Evolutionary conservation across 306 rosid species (phyloP).

Genomic region (Lablab purpureus): DNA sequence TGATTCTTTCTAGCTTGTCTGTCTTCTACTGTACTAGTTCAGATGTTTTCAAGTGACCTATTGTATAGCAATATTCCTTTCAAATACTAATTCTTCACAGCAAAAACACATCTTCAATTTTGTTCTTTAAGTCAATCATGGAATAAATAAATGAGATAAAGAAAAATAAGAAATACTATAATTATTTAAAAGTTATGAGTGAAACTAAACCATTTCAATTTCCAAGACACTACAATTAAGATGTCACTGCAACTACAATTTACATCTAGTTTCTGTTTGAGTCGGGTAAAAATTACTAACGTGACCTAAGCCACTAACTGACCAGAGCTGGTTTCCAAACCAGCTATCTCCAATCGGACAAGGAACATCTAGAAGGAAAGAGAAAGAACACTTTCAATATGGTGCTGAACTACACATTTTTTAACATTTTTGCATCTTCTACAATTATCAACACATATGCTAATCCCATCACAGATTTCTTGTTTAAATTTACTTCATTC

Average conservation of each 20-base stretch:
- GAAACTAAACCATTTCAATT: constrained; percentile 20
- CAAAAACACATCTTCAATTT: not conserved
- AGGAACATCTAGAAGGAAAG: not conserved
- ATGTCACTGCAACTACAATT: constrained; percentile 8
- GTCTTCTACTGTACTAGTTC: not conserved
- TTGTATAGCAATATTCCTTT: not conserved
- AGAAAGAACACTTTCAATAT: constrained; percentile 5
- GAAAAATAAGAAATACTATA: not conserved
- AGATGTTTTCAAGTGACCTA: not conserved
- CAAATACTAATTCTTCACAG: not conserved
- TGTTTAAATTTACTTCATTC: constrained; percentile 22
- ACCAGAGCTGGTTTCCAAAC: not conserved
- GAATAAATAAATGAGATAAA: not conserved
- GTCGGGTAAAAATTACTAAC: not conserved
- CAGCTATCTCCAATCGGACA: constrained; percentile 20
- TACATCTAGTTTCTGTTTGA: constrained; percentile 22
- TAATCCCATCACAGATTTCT: constrained; percentile 7
- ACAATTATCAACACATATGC: constrained; percentile 19
- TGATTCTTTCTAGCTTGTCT: constrained; percentile 2
- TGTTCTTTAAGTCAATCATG: constrained; percentile 3
- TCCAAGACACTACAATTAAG: constrained; percentile 19
- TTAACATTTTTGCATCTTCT: constrained; percentile 7
- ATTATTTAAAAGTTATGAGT: constrained; percentile 22
- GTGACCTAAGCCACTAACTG: constrained; percentile 14
- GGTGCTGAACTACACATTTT: not conserved